Conservation (phyloP, 257 asterid genomes). For the Lycium ferocissimum region DNA sequence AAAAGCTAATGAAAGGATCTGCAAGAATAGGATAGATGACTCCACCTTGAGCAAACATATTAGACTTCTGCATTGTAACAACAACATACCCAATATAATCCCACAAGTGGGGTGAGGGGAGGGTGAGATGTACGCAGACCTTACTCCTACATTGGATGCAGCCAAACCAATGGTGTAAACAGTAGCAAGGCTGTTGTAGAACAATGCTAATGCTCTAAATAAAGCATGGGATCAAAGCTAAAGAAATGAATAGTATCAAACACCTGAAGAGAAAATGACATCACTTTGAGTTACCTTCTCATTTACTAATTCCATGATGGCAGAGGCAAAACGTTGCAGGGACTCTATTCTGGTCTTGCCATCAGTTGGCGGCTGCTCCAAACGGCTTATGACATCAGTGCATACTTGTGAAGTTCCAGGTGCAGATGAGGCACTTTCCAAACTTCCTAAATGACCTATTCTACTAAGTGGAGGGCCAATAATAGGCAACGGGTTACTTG, state of each 20-base stretch:
- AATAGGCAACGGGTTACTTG: conserved; percentile 69
- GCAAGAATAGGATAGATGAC: not conserved
- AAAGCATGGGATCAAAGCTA: conserved; percentile 5
- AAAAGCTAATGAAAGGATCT: not conserved
- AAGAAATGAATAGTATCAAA: not conserved
- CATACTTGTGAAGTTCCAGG: conserved; percentile 73
- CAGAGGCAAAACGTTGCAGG: conserved; percentile 66
- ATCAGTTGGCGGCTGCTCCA: conserved; percentile 70
- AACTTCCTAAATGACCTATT: conserved; percentile 49
- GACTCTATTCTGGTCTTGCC: conserved; percentile 75
- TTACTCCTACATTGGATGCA: not conserved
- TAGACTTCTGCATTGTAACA: not conserved
- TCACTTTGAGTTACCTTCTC: conserved; percentile 63
- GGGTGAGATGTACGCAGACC: too few relatives aligned
- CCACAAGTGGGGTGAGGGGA: too few relatives aligned
- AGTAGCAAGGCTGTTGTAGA: conserved; percentile 21
- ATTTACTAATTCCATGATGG: conserved; percentile 70
- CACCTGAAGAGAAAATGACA: conserved; percentile 18
- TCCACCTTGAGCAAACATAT: conserved; percentile 9
- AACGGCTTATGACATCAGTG: conserved; percentile 48
- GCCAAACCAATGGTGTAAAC: conserved; percentile 15
- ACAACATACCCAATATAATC: too few relatives aligned
- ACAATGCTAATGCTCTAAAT: not conserved
- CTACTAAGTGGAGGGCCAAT: conserved; percentile 48
- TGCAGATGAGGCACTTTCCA: conserved; percentile 62